Conservation (phyloP, 306 rosid species). For the Trifolium dubium region DNA sequence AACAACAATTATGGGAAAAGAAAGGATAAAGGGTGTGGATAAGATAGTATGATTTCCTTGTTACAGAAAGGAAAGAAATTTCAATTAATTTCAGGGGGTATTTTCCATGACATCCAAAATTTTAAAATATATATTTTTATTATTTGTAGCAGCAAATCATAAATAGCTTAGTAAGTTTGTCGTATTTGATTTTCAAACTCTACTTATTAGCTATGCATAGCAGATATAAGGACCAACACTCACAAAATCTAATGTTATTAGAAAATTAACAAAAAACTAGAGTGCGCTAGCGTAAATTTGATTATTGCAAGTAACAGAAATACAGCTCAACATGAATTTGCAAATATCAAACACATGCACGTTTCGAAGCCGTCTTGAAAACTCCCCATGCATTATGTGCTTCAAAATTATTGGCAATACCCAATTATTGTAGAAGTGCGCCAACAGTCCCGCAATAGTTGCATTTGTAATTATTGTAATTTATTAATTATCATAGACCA, state of each 20-base stretch:
- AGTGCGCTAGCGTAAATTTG: constrained; percentile 5
- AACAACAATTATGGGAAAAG: constrained; percentile 40
- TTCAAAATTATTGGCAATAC: neutral
- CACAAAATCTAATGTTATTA: neutral
- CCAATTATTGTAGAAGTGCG: neutral
- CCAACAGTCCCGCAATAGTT: constrained; percentile 1
- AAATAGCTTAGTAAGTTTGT: constrained; percentile 12
- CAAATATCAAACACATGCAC: neutral
- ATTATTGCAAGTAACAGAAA: constrained; percentile 13
- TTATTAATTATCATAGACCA: neutral
- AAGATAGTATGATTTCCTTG: constrained; percentile 21
- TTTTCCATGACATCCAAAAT: constrained; percentile 13
- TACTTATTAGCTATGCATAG: constrained; percentile 6
- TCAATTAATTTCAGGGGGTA: constrained; percentile 9
- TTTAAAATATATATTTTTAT: constrained; percentile 11
- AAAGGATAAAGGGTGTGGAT: constrained; percentile 28
- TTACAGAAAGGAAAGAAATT: constrained; percentile 15
- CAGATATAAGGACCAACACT: constrained; percentile 11
- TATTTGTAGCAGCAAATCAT: neutral
- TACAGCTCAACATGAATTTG: constrained; percentile 20
- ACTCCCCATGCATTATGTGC: neutral
- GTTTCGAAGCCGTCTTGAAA: neutral
- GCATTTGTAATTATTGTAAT: constrained; percentile 7
- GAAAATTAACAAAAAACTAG: constrained; percentile 21
- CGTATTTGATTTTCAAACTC: constrained; percentile 13